These are phyloP conservation scores for Cercophora sp. DNA, from an alignment of 495 filamentous ascomycete genomes.

Conservation along the genomic window DNA sequence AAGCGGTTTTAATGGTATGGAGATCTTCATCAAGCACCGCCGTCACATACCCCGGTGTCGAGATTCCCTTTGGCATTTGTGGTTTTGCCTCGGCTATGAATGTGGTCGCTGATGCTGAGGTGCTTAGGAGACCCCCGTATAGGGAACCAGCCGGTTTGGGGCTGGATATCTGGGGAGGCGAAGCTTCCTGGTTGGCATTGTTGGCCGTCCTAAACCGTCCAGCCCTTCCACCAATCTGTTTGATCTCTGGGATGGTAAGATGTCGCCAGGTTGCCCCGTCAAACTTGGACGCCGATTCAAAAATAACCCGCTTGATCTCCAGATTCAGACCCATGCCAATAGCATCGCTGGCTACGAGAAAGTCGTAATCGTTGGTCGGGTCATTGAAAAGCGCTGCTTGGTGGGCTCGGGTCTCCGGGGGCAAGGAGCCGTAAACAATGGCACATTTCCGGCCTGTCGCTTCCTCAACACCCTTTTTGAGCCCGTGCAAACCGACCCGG, in stretches of 20 bases:
- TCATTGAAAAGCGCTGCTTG: slow-evolving; percentile 94
- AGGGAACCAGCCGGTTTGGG: too few relatives aligned
- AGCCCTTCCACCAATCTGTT: slow-evolving; percentile 92
- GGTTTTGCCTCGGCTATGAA: background rate
- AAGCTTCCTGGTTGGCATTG: slow-evolving; percentile 33
- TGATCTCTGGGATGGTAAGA: slow-evolving; percentile 72
- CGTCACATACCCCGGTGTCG: slow-evolving; percentile 68
- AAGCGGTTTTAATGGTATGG: slow-evolving; percentile 53
- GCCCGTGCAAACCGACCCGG: slow-evolving; percentile 70
- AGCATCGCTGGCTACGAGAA: slow-evolving; percentile 88
- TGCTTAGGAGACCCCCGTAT: too few relatives aligned
- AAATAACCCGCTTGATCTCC: slow-evolving; percentile 87
- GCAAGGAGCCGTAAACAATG: slow-evolving; percentile 87
- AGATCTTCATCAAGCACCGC: slow-evolving; percentile 71
- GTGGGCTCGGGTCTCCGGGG: slow-evolving; percentile 85
- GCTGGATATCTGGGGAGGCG: too few relatives aligned
- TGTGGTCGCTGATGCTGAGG: too few relatives aligned
- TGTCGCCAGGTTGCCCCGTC: slow-evolving; percentile 46
- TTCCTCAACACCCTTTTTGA: slow-evolving; percentile 75
- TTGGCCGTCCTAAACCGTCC: slow-evolving; percentile 78
- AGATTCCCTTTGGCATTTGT: slow-evolving; percentile 16
- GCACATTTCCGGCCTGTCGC: slow-evolving; percentile 74
- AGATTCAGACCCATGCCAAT: slow-evolving; percentile 98
- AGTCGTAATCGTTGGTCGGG: slow-evolving; percentile 89
- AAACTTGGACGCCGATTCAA: slow-evolving; percentile 70